Evolutionary conservation across 441 rosid species (phyloP), one percentile per base, ranked within the genome.

Genomic region (Erodium trifolium): DNA sequence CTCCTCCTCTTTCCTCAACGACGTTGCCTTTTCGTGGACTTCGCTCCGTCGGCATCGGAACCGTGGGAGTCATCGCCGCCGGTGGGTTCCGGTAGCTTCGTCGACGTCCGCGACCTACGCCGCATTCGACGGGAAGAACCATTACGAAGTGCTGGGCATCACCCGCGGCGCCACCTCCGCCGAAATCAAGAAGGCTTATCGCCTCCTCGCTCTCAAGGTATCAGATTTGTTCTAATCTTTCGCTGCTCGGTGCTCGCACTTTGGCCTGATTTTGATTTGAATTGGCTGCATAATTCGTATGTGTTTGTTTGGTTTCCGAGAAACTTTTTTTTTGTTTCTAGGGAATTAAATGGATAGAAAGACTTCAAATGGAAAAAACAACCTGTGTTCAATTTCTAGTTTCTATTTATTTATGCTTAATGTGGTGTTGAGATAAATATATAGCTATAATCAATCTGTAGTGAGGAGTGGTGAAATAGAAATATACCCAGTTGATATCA

Each of bases 171-270:
- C 97, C 66, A 76, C 93, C 34, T 67, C 79, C 13, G 82, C 80
- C 10, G 97, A 90, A 70, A 84, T 93, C 67, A 90, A 90, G 71
- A 82, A 74, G 73, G 96, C 97, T 73, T 93, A 86, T 81, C 98
- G 97, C 63, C 79, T 88, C 51, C 91, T 93, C 37, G 96, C 98
- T 65, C 92, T 87, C 64, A 89, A 87, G 96, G 97, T 85, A 67
- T 51, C 49, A 11, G 8, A 43, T 43, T 43, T 11, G 12, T 0
- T 34, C 37, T 19, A 3, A 62, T 60, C 55, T 35, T 5, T 49
- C 4, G 16, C 16, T 5, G 37, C 37, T 34, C 37, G 3, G 3
- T 34, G 37, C 37, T 34, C 37, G 5, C 37, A 34, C 37, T 34
- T 34, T 34, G 37, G 37, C 49, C 47, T 45, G n/a, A 10, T 19